These are phyloP conservation scores for Aspergillus mulundensis DNA, from an alignment of 495 filamentous ascomycete species.

Conservation along the genomic window DNA sequence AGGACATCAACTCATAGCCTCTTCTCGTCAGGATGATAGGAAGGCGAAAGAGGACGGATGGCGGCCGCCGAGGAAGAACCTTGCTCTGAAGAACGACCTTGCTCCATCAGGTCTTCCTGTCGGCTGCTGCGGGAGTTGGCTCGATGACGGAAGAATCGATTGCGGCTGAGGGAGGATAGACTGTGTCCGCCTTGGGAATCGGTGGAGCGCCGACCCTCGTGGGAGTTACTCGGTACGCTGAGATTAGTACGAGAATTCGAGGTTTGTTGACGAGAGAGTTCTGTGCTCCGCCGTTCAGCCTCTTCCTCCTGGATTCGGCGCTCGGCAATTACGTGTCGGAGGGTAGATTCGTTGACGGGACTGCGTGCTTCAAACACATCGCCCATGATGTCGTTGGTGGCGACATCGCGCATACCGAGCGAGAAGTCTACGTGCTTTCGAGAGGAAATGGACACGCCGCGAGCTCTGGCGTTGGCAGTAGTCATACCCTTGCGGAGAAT, in stretches of 20 bases:
- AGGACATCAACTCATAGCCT: background rate
- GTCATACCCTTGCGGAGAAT: conserved; percentile 51
- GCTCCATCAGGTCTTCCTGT: conserved; percentile 31
- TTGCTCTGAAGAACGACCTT: conserved; percentile 23
- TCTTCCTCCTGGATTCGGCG: conserved; percentile 46
- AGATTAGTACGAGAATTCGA: conserved; percentile 22
- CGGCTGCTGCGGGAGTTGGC: conserved; percentile 26
- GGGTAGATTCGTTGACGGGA: conserved; percentile 34
- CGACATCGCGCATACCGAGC: conserved; percentile 60
- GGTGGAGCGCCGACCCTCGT: conserved; percentile 27
- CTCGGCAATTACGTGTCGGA: conserved; percentile 33
- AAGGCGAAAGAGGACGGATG: conserved; percentile 2
- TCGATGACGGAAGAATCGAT: conserved; percentile 38
- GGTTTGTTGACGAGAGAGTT: conserved; percentile 16
- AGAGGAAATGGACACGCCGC: conserved; percentile 54
- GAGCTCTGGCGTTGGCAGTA: conserved; percentile 41
- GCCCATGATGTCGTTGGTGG: conserved; percentile 57
- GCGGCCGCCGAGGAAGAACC: conserved; percentile 8
- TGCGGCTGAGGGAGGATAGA: conserved; percentile 27
- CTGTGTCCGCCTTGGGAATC: conserved; percentile 34
- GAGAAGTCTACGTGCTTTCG: conserved; percentile 72
- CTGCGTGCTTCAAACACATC: conserved; percentile 62
- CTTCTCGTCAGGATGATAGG: conserved; percentile 2
- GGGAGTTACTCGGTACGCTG: conserved; percentile 18
- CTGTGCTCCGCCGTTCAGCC: conserved; percentile 28